These are phyloP conservation scores for Psilocybe cyanescens DNA, from an alignment of 768 basidiomycete genomes.

Conservation along the genomic window DNA sequence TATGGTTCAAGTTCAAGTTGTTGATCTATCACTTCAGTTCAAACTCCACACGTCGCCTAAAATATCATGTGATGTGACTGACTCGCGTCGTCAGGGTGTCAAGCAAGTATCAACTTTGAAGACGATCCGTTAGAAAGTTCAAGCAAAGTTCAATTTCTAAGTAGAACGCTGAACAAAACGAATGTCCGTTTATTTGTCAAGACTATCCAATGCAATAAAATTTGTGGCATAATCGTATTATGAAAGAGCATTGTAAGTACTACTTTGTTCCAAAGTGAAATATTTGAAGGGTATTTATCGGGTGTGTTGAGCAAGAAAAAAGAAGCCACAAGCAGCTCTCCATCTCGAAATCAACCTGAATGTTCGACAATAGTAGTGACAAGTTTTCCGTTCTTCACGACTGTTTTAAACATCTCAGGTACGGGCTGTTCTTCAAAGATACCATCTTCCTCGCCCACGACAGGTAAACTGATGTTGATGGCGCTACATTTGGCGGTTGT, in stretches of 20 bases:
- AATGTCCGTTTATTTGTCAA: not conserved
- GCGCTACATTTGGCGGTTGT: slow-evolving; percentile 93
- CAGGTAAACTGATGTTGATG: slow-evolving; percentile 89
- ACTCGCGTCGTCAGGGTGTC: not conserved
- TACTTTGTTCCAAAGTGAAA: not conserved
- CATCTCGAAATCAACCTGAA: slow-evolving; percentile 43
- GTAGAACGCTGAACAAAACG: no score
- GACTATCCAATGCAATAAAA: not conserved
- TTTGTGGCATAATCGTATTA: slow-evolving; percentile 1
- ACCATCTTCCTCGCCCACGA: slow-evolving; percentile 89
- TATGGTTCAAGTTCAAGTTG: not conserved
- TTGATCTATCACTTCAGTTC: not conserved
- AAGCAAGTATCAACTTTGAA: not conserved
- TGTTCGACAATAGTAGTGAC: slow-evolving; percentile 93
- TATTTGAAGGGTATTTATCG: not conserved
- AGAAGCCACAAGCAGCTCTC: not conserved
- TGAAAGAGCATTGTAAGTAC: not conserved
- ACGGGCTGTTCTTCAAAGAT: slow-evolving; percentile 88
- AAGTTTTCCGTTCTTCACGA: slow-evolving; percentile 79
- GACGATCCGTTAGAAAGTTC: no score
- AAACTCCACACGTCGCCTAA: slow-evolving; percentile 4
- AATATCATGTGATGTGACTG: slow-evolving; percentile 19
- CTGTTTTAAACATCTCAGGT: slow-evolving; percentile 95
- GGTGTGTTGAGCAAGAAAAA: not conserved
- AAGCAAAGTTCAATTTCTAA: not conserved